Base-by-base conservation (phyloP, 2,329 filamentous ascomycete genomes). In the Canariomyces notabilis region DNA sequence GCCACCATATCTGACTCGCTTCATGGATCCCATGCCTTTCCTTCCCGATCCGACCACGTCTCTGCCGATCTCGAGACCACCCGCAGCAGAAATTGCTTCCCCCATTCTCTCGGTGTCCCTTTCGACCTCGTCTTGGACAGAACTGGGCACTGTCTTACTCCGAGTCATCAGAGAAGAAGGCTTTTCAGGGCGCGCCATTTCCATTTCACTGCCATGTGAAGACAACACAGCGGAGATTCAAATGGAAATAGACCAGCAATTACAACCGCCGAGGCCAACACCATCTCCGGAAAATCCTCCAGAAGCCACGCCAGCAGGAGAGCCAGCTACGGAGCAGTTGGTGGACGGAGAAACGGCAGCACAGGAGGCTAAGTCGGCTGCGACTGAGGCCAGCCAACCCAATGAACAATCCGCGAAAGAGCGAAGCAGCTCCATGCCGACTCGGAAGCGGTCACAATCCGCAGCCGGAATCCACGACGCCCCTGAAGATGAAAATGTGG, bases 361-460 rank as follows among this genome's bases (percentile, higher is more conserved):
- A 11, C 49, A 51, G 9, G 55, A 53, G 19, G 32, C 43, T 19
- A 37, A 46, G 15, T 37, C 44, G 4, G 37, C 49, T 7, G 33
- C 16, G 8, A n/a, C 32, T 2, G 48, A 55, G 4, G 20, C 44
- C 2, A 11, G 37, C 3, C 42, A 50, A 1, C 36, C 48, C 6
- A 46, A 45, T 6, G 52, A 53, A 8, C 38, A 50, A 18, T n/a
- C 45, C 11, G 12, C 37, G 14, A 57, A 59, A 16, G 64, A 67
- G 21, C 61, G 59, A 15, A 68, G 67, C 37, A 55, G 57, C n/a
- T 69, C 72, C 2, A 54, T 68, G 5, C 62, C 68, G 11, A 74
- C 72, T 0, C 71, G 79, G 41, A 83, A 83, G 59, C 71, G 80
- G 40, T 83, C 80, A 2, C 80, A 83, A 50, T 84, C 80, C 9